Evolutionary conservation across 2,329 filamentous ascomycete genomes (phyloP).

Genomic region (Botrytis fragariae): DNA sequence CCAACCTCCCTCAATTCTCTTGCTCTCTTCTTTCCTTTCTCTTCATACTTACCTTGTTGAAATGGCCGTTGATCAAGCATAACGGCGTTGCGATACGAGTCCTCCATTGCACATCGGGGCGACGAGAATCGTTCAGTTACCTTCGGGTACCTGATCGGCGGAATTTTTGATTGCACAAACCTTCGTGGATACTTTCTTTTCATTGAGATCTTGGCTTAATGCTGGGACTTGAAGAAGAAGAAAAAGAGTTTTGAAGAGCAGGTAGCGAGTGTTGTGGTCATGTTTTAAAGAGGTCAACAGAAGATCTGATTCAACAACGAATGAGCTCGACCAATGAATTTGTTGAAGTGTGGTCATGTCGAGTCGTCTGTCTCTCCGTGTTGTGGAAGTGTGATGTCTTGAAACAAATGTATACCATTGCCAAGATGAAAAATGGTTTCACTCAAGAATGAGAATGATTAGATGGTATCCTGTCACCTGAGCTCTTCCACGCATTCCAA

Average conservation of each 20-base stretch:
- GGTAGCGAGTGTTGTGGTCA: background rate
- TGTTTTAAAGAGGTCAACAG: background rate
- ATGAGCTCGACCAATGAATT: too few relatives aligned
- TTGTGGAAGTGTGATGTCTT: background rate
- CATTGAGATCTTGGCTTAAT: constrained; percentile 39
- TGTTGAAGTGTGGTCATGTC: background rate
- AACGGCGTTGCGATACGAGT: constrained; percentile 39
- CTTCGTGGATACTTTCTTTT: constrained; percentile 36
- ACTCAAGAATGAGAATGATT: background rate
- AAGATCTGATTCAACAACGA: background rate
- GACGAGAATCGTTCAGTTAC: constrained; percentile 43
- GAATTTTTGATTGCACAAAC: constrained; percentile 40
- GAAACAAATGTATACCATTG: background rate
- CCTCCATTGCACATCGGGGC: constrained; percentile 59
- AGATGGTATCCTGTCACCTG: background rate
- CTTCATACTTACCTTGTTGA: constrained; percentile 43
- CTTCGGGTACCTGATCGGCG: constrained; percentile 38
- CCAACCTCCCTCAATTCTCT: constrained; percentile 7
- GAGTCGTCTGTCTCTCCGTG: background rate
- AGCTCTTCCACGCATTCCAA: background rate
- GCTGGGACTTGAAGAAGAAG: constrained; percentile 41
- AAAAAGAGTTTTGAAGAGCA: constrained; percentile 30
- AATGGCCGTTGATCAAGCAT: constrained; percentile 36
- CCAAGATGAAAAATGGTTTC: background rate
- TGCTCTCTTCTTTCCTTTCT: constrained; percentile 26